Conservation (phyloP, 805 yeast genomes). For the Geotrichum ghanense region DNA sequence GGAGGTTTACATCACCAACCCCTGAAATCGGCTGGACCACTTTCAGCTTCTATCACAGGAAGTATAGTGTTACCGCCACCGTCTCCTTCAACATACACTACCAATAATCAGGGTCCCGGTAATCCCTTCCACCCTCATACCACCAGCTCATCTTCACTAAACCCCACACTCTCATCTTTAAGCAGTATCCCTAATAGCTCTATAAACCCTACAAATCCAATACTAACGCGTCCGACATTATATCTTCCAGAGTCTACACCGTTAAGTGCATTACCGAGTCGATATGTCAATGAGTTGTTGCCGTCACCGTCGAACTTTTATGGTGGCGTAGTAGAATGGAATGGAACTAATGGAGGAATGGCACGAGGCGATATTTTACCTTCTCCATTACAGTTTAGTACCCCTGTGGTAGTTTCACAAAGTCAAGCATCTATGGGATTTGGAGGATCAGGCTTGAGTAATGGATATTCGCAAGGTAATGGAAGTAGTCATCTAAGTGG, state of each 20-base stretch:
- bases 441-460: constrained; percentile 3
- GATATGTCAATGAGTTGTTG: constrained; percentile 60
- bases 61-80: constrained; percentile 25
- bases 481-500: not conserved
- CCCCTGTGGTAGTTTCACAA: constrained; percentile 17
- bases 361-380: constrained; percentile 17
- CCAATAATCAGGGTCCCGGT: constrained; percentile 22
- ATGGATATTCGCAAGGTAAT: not conserved
- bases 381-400: constrained; percentile 20
- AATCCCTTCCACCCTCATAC: constrained; percentile 21
- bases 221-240: constrained; percentile 13
- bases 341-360: constrained; percentile 24
- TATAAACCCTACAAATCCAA: constrained; percentile 9
- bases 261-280: constrained; percentile 54
- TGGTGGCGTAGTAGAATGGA: constrained; percentile 45
- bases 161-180: constrained; percentile 5
- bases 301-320: constrained; percentile 76
- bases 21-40: constrained; percentile 10
- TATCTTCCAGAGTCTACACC: constrained; percentile 56
- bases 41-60: constrained; percentile 8
- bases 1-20: constrained; percentile 8
- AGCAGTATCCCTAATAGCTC: constrained; percentile 1
- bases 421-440: constrained; percentile 10
- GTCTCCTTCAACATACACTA: constrained; percentile 23
- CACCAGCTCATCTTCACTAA: constrained; percentile 4